Evolutionary conservation across 202 grass and related monocot genomes (phyloP).

Genomic region (Eragrostis tef): DNA sequence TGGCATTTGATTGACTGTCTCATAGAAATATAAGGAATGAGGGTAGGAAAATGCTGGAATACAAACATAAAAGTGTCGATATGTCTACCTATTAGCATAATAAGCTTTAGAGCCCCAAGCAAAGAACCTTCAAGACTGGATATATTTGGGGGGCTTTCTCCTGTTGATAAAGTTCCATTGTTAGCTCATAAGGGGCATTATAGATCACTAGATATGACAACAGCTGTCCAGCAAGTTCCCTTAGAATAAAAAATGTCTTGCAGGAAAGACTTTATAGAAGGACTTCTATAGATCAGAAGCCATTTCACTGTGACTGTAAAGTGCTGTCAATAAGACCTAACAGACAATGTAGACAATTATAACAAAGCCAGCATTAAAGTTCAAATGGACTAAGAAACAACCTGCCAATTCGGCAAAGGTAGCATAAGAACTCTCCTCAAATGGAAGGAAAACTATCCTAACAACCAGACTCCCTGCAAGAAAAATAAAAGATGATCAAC

Average conservation of each 20-base stretch:
- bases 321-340: conserved; percentile 17
- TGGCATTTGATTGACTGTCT: background rate
- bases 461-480: conserved; percentile 95
- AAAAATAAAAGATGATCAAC: conserved; percentile 36
- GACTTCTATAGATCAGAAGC: conserved; percentile 18
- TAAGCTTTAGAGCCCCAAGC: conserved; percentile 80
- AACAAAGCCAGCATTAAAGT: conserved; percentile 35
- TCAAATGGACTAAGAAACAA: conserved; percentile 54
- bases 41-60: conserved; percentile 12
- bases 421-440: conserved; percentile 98
- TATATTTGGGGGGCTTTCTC: conserved; percentile 62
- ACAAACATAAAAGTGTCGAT: conserved; percentile 19
- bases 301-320: conserved; percentile 29
- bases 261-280: conserved; percentile 3
- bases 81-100: conserved; percentile 82
- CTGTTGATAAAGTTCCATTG: conserved; percentile 55
- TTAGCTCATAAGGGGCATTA: conserved; percentile 43
- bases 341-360: background rate
- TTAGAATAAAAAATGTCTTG: conserved; percentile 24
- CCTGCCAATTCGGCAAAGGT: conserved; percentile 84
- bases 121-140: conserved; percentile 75
- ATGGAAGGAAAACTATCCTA: conserved; percentile 95
- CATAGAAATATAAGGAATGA: background rate
- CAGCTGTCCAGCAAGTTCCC: conserved; percentile 1
- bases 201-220: conserved; percentile 40